Percentiles rank a stretch among this genome's conserved stretches.
Evolutionary conservation across 2,329 filamentous ascomycete genomes (phyloP).

Genomic region (Diaporthe velutina): DNA sequence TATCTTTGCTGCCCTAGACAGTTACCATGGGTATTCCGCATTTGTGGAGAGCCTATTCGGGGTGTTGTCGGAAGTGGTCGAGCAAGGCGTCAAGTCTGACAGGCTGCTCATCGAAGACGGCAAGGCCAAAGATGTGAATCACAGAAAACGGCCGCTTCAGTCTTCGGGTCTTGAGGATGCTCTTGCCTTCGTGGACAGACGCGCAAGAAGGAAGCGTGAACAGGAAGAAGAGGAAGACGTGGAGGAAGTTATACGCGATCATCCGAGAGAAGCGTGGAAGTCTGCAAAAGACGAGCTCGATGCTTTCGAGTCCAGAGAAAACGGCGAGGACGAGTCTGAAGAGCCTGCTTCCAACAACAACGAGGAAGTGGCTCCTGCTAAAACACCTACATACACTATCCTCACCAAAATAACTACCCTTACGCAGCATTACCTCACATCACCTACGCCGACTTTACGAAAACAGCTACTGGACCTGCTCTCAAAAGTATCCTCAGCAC

Average conservation of each 20-base stretch:
- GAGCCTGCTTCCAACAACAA: slow-evolving; percentile 49
- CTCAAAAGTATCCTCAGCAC: slow-evolving; percentile 76
- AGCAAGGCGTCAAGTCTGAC: slow-evolving; percentile 78
- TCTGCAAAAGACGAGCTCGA: slow-evolving; percentile 48
- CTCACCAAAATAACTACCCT: slow-evolving; percentile 85
- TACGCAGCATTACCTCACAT: slow-evolving; percentile 92
- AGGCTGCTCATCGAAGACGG: slow-evolving; percentile 60
- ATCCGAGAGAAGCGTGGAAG: slow-evolving; percentile 55
- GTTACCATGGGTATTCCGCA: slow-evolving; percentile 91
- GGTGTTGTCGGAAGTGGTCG: slow-evolving; percentile 85
- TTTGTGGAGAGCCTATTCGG: slow-evolving; percentile 89
- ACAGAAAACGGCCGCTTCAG: slow-evolving; percentile 54
- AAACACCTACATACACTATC: slow-evolving; percentile 83
- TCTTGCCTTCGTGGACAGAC: slow-evolving; percentile 73
- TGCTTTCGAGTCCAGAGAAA: slow-evolving; percentile 41
- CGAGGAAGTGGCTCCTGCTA: slow-evolving; percentile 62
- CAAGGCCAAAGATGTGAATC: slow-evolving; percentile 52
- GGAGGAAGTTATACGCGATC: slow-evolving; percentile 49
- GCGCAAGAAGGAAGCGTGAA: slow-evolving; percentile 58
- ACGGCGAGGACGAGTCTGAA: slow-evolving; percentile 51
- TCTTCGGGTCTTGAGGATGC: slow-evolving; percentile 59
- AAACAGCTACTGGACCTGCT: slow-evolving; percentile 84
- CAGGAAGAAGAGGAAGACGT: slow-evolving; percentile 48
- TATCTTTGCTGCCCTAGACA: slow-evolving; percentile 93
- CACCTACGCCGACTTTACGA: slow-evolving; percentile 82